phyloP scores from a whole-genome alignment of 345 rosid genomes.

The Eucalyptus tenuipes region DNA sequence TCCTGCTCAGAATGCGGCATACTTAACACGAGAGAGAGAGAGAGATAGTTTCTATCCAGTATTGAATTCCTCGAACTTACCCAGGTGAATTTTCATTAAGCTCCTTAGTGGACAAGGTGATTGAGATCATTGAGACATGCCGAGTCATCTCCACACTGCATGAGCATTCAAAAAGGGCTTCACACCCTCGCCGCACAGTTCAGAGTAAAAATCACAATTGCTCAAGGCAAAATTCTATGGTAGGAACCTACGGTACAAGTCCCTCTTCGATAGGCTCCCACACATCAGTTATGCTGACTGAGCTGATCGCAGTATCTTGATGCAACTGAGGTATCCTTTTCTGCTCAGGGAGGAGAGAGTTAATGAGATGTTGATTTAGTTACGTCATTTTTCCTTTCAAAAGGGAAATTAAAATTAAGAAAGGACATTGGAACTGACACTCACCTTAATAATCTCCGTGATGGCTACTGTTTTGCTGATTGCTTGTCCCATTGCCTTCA shows the following conservation, averaged over 20 bases:
- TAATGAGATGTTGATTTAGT: not conserved
- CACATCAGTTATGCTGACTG: slow-evolving; percentile 83
- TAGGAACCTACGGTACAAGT: slow-evolving; percentile 58
- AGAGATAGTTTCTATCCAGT: not conserved
- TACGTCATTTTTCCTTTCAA: not conserved
- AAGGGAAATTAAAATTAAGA: not conserved
- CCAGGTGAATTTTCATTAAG: slow-evolving; percentile 67
- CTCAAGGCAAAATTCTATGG: not conserved
- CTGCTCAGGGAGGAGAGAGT: slow-evolving; percentile 17
- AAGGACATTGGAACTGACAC: not conserved
- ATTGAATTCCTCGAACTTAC: slow-evolving; percentile 23
- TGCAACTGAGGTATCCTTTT: slow-evolving; percentile 63
- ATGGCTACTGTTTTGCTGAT: not conserved
- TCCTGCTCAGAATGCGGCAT: not conserved
- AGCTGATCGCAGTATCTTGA: slow-evolving; percentile 84
- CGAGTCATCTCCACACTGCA: slow-evolving; percentile 95
- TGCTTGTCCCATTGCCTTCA: slow-evolving; percentile 9
- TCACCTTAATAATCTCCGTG: slow-evolving; percentile 21
- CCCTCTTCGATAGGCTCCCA: slow-evolving; percentile 99
- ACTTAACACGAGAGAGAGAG: not conserved
- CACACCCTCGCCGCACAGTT: not conserved
- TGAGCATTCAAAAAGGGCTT: not conserved
- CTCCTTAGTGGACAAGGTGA: slow-evolving; percentile 66
- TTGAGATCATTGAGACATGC: slow-evolving; percentile 87
- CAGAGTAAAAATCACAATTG: not conserved